A percentile compares a stretch with the other conserved stretches of the same genome.
Conservation (phyloP, 176 grass and related monocot species). For the Ananas comosus region DNA sequence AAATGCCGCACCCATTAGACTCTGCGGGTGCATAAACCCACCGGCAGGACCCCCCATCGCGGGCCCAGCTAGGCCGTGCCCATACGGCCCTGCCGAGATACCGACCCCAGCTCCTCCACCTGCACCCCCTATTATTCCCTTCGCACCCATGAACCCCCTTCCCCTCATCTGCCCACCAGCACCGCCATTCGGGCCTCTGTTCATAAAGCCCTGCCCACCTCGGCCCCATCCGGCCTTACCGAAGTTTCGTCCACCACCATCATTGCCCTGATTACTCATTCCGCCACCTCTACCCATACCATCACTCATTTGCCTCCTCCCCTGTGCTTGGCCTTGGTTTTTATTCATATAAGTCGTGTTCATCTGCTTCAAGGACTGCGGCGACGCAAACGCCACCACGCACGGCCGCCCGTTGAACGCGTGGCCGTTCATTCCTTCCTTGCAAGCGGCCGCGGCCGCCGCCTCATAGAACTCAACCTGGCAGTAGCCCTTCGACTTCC, state of each 20-base stretch:
- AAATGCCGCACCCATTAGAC: constrained; percentile 4
- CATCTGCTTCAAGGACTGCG: constrained; percentile 9
- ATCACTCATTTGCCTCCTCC: constrained; percentile 6
- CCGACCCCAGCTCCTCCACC: background rate
- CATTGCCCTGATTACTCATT: background rate
- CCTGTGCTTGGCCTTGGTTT: constrained; percentile 4
- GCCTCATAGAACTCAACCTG: constrained; percentile 19
- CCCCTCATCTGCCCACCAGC: constrained; percentile 8
- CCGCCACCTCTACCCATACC: constrained; percentile 6
- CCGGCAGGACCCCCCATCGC: constrained; percentile 8
- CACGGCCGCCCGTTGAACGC: constrained; percentile 8
- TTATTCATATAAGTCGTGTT: background rate
- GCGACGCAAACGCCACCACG: constrained; percentile 13
- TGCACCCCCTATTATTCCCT: background rate
- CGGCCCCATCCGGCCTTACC: constrained; percentile 5
- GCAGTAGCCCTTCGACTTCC: constrained; percentile 11
- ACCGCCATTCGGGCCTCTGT: constrained; percentile 4
- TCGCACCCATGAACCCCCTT: constrained; percentile 10
- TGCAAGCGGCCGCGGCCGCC: constrained; percentile 3
- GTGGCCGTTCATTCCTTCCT: constrained; percentile 21
- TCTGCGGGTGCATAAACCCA: constrained; percentile 5
- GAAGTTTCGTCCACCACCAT: background rate
- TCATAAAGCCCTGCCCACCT: background rate
- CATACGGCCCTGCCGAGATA: constrained; percentile 1
- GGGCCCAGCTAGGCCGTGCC: constrained; percentile 1